Conservation (phyloP, 2,329 filamentous ascomycete species). For the Cryoendolithus antarcticus region DNA sequence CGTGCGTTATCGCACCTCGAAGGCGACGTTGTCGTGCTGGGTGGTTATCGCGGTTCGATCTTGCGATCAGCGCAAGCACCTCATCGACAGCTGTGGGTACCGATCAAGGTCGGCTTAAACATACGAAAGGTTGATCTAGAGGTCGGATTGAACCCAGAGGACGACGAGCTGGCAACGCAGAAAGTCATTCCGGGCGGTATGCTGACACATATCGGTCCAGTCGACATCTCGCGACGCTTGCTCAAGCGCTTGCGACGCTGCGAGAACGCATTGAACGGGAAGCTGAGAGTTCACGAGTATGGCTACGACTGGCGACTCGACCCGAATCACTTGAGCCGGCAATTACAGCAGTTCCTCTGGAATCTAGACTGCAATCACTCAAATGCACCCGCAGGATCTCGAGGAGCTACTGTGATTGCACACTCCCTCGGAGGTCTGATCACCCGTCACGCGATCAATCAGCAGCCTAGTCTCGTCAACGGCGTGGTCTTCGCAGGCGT, state of each 20-base stretch:
- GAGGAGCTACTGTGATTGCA: constrained; percentile 69
- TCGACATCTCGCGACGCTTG: constrained; percentile 75
- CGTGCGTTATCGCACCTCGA: constrained; percentile 55
- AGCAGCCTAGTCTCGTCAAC: constrained; percentile 70
- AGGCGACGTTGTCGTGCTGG: constrained; percentile 78
- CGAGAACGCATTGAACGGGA: constrained; percentile 59
- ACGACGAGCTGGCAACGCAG: constrained; percentile 72
- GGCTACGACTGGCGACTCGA: constrained; percentile 92
- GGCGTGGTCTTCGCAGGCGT: constrained; percentile 78
- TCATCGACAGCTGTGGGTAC: constrained; percentile 84
- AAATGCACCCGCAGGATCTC: constrained; percentile 37
- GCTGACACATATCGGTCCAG: constrained; percentile 76
- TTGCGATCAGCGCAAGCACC: constrained; percentile 70
- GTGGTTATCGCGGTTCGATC: constrained; percentile 84
- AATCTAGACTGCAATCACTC: constrained; percentile 61
- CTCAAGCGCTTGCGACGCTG: constrained; percentile 65
- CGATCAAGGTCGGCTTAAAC: constrained; percentile 83
- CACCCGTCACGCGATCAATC: constrained; percentile 76
- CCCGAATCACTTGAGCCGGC: constrained; percentile 59
- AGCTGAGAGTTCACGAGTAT: constrained; percentile 73
- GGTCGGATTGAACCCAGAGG: constrained; percentile 63
- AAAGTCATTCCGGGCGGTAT: constrained; percentile 78
- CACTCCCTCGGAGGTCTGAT: constrained; percentile 83
- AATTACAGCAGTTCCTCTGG: constrained; percentile 62
- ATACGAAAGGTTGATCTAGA: constrained; percentile 85